phyloP scores from a whole-genome alignment of 495 filamentous ascomycete genomes.

The Cercophora samala region DNA sequence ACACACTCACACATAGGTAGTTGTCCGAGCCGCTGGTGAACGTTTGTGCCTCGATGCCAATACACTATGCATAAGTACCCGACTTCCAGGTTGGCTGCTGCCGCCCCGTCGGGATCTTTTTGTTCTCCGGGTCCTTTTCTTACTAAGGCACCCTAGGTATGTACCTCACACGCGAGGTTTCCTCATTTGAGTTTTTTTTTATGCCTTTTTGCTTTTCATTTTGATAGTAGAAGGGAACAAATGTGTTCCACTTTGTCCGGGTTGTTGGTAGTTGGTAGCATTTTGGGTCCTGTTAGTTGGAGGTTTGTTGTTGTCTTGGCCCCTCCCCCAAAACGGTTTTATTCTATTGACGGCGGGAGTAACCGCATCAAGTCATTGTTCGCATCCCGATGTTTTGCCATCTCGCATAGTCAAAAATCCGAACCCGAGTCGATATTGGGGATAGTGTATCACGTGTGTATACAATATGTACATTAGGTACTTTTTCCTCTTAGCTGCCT shows the following conservation, averaged over 20 bases:
- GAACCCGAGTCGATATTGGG: background rate
- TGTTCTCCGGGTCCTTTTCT: background rate
- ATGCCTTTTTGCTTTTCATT: background rate
- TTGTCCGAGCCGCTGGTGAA: background rate
- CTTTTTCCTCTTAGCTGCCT: background rate
- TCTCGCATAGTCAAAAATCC: background rate
- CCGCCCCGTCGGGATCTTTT: background rate
- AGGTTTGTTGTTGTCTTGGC: background rate
- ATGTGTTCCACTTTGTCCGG: background rate
- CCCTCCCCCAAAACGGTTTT: too few species aligned
- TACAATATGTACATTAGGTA: too few species aligned
- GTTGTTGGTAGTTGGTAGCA: background rate
- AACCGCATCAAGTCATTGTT: background rate
- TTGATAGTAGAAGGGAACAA: background rate
- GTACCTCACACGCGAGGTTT: too few species aligned
- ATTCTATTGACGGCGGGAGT: background rate
- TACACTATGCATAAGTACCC: background rate
- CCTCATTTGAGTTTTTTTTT: too few species aligned
- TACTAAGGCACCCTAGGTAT: too few species aligned
- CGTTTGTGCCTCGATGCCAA: too few species aligned
- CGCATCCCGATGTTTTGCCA: background rate
- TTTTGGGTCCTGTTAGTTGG: too few species aligned
- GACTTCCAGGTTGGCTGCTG: background rate
- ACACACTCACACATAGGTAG: background rate
- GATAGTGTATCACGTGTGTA: background rate